Base-by-base conservation (phyloP, 2,329 filamentous ascomycete genomes). In the Calonectria pauciramosa region DNA sequence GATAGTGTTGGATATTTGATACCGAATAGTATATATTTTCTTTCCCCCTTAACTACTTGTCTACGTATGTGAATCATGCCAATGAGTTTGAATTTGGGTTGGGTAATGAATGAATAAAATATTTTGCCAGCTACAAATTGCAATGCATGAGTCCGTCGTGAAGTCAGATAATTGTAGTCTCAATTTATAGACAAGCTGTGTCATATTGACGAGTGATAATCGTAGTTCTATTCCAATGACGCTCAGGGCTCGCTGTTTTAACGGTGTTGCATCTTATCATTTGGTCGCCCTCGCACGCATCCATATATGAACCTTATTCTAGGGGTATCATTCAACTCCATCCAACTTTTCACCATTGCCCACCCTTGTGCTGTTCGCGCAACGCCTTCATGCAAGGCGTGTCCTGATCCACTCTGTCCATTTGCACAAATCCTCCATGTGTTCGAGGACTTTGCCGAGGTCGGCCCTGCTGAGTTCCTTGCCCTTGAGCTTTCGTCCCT, bases 331-430 rank as follows among this genome's bases (percentile, higher is more conserved):
- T 79, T 74, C 36, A 75, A 77, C 68, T 79, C 68, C 65, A 60
- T 64, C 30, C 74, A 67, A 60, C 38, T 59, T 54, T 49, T 23
- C 52, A 49, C 59, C 16, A 51, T 63, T 52, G 49, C 63, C 41
- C 36, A 28, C 56, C 56, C 56, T 63, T 63, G 20, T 47, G 44
- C 51, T 38, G 32, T 18, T 44, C 8, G 30, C 18, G 26, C 10
- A n/a, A 8, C 32, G 11, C 32, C 65, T 75, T 80, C 74, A 82
- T n/a, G 73, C 77, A 64, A 86, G 74, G 20, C 86, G 82, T 49
- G 82, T 85, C 72, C 88, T 84, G 49, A 91, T 87, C 87, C 89
- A 90, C 79, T 90, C 89, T 36, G 86, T 86, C 89, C 89, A 91
- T 74, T 87, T 85, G 73, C 88, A 88, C 63, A 91, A 79, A 75